Conservation (phyloP, 176 grass and related monocot species). For the Bothriochloa decipiens region DNA sequence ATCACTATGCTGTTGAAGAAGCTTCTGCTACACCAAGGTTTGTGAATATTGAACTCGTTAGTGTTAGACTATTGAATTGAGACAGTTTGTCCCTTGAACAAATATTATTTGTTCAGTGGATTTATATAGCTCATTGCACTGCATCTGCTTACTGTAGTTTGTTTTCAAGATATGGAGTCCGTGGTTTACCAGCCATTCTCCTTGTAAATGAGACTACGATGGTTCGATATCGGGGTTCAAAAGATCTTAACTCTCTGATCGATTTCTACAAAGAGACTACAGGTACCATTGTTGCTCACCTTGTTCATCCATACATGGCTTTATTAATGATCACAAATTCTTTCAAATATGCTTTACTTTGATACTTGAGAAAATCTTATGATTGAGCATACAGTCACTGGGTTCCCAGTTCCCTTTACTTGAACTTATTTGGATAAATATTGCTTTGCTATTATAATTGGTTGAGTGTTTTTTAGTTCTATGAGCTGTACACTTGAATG, state of each 20-base stretch:
- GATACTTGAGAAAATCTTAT: slow-evolving; percentile 8
- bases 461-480: neutral
- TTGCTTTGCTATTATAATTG: neutral
- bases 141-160: slow-evolving; percentile 55
- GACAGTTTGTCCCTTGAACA: neutral
- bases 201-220: slow-evolving; percentile 55
- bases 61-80: neutral
- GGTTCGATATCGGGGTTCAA: slow-evolving; percentile 61
- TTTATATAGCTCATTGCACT: slow-evolving; percentile 30
- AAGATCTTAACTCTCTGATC: slow-evolving; percentile 64
- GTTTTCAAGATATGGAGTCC: slow-evolving; percentile 86
- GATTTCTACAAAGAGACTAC: slow-evolving; percentile 76
- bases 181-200: slow-evolving; percentile 72
- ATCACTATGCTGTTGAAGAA: slow-evolving; percentile 75
- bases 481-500: slow-evolving; percentile 4
- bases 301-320: slow-evolving; percentile 20
- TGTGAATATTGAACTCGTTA: slow-evolving; percentile 12
- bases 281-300: slow-evolving; percentile 43
- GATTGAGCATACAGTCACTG: slow-evolving; percentile 5
- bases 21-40: slow-evolving; percentile 76
- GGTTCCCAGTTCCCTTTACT: neutral
- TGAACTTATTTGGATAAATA: neutral
- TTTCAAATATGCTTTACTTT: slow-evolving; percentile 24
- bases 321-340: slow-evolving; percentile 1
- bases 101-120: slow-evolving; percentile 29